These are phyloP conservation scores for Sparassis latifolia DNA, from an alignment of 1,284 basidiomycete species.

Conservation along the genomic window DNA sequence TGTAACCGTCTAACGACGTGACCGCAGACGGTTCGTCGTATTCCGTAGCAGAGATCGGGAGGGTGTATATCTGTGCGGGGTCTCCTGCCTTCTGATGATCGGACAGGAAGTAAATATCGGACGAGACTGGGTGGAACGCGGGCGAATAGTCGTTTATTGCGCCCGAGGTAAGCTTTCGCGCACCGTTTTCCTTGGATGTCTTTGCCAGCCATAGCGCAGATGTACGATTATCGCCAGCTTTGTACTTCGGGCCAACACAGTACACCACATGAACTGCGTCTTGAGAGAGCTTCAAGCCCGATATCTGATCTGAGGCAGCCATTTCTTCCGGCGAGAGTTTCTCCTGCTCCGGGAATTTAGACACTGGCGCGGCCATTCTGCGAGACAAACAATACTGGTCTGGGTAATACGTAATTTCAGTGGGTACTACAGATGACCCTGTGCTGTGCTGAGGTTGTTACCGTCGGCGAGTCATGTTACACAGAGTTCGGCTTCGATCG, in stretches of 20 bases:
- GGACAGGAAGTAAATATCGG: conserved; percentile 7
- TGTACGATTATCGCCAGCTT: conserved; percentile 2
- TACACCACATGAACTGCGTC: conserved; percentile 3
- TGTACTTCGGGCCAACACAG: conserved; percentile 3
- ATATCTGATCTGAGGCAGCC: background rate
- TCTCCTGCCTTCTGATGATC: conserved; percentile 1
- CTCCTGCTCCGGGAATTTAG: too few species aligned
- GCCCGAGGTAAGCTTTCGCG: conserved; percentile 3
- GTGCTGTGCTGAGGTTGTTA: too few species aligned
- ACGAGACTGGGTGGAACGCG: conserved; percentile 4
- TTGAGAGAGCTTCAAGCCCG: conserved; percentile 1
- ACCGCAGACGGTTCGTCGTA: background rate
- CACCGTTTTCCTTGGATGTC: conserved; percentile 1
- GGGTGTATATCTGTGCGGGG: background rate
- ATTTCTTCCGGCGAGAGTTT: conserved; percentile 7
- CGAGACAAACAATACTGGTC: too few species aligned
- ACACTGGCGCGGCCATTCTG: too few species aligned
- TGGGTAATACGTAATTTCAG: too few species aligned
- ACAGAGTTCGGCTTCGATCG: too few species aligned
- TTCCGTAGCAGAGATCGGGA: background rate
- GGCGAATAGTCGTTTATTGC: conserved; percentile 1
- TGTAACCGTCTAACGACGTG: background rate
- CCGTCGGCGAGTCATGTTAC: too few species aligned
- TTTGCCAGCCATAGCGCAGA: conserved; percentile 8
- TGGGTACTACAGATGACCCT: too few species aligned